Evolutionary conservation across 2,329 filamentous ascomycete species (phyloP), one percentile per base, ranked within the genome.

Genomic region (Cercospora sp.): DNA sequence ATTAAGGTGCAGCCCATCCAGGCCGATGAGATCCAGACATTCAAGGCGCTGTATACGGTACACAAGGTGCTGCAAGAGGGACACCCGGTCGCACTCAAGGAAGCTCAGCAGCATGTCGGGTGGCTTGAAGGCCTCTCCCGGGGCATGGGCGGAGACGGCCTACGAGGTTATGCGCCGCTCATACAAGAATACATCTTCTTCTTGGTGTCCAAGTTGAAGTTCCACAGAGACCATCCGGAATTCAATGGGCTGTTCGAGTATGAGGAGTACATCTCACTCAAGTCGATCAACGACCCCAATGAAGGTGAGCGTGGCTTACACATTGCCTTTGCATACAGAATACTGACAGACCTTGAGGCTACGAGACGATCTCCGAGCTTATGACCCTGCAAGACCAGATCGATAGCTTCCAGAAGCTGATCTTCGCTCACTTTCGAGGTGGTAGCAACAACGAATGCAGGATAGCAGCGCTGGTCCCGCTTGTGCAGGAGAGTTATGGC

Each of bases 1-100:
- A 96, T 99, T 87, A 99, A 99, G 88, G 94, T 98, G 91, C 94
- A 98, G 83, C 95, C 95, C n/a, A 93, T 99, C 77, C 88, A 98
- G 72, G 94, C 95, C 81, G 95, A 99, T 79, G 95, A 99, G 83
- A 90, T 99, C 45, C 95, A 99, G 84, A 98, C 95, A 3, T 99
- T 98, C 87, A 99, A 99, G 81, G 94, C 95, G 59, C 87, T 99
- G 69, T 97, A 98, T 77, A 98, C 93, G 24, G 89, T 98, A 72
- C 95, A 99, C 84, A 97, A 98, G 80, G 94, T 99, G 63, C 86
- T 99, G 18, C 95, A 99, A 79, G 95, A 99, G 81, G 95, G 95
- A 16, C 95, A 99, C 77, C 94, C 95, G 0, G 86, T 91, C 66
- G 92, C 91, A 2, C 82, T 99, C 37, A 90, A 90, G 76, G 95